Evolutionary conservation across 2,329 filamentous ascomycete genomes (phyloP).

Genomic region (Aschersonia sp.): DNA sequence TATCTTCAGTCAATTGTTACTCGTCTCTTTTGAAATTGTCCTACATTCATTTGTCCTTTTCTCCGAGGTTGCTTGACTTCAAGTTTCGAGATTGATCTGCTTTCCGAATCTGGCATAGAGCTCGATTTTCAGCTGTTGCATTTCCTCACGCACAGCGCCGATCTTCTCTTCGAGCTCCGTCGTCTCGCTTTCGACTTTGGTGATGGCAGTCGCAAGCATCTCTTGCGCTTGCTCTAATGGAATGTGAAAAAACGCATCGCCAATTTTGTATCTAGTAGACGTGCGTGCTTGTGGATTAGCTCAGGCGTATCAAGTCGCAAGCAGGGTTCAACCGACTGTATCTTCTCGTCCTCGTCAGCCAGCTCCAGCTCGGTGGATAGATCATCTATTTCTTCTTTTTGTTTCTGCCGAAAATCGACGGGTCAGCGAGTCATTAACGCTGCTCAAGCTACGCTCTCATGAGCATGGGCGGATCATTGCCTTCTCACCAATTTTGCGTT

Average conservation of each 20-base stretch:
- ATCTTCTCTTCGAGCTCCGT: conserved; percentile 63
- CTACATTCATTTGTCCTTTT: too few species aligned
- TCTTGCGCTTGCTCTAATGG: conserved; percentile 75
- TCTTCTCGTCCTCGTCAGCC: conserved; percentile 83
- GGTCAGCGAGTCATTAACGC: not conserved
- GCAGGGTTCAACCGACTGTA: conserved; percentile 53
- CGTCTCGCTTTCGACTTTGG: conserved; percentile 65
- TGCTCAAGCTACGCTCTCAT: too few species aligned
- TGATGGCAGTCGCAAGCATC: conserved; percentile 57
- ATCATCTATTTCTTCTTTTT: conserved; percentile 96
- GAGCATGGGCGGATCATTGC: not conserved
- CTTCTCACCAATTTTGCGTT: conserved; percentile 57
- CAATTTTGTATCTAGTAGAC: conserved; percentile 78
- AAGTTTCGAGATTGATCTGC: conserved; percentile 93
- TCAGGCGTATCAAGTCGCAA: not conserved
- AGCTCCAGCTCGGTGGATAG: conserved; percentile 83
- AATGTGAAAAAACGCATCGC: conserved; percentile 86
- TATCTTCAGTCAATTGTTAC: too few species aligned
- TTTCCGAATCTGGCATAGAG: conserved; percentile 90
- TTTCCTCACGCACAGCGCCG: conserved; percentile 62
- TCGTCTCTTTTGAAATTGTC: too few species aligned
- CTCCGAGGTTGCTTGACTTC: conserved; percentile 12
- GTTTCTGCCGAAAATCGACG: conserved; percentile 49
- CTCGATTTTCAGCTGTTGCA: conserved; percentile 79
- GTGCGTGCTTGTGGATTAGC: not conserved